Percentiles rank a stretch among this genome's conserved stretches.
These are phyloP conservation scores for Polyporus tsugae DNA, from an alignment of 1,284 basidiomycete genomes.

Conservation along the genomic window DNA sequence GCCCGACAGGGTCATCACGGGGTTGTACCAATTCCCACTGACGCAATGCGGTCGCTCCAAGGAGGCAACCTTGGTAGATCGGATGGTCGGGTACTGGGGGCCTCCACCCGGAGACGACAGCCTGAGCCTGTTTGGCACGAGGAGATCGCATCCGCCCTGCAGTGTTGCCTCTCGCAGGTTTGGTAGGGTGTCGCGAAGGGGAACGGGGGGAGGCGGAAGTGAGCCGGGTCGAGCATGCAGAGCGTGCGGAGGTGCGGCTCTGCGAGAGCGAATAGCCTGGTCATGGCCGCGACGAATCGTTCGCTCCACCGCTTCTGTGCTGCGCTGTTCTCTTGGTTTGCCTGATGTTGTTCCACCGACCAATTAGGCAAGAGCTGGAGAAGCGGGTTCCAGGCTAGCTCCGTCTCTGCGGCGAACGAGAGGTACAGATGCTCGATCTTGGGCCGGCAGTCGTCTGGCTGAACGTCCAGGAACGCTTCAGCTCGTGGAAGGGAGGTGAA, in stretches of 20 bases:
- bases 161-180: not conserved
- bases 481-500: not conserved
- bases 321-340: not conserved
- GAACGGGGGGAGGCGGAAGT: not conserved
- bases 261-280: not conserved
- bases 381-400: not conserved
- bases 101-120: not conserved
- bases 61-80: not conserved
- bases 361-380: not conserved
- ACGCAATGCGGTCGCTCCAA: conserved; percentile 19
- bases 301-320: not conserved
- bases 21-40: not conserved
- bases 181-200: not conserved
- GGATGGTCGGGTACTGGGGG: not conserved
- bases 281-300: not conserved
- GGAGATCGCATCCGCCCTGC: not conserved
- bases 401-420: not conserved
- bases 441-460: not conserved
- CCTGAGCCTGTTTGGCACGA: not conserved
- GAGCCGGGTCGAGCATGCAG: not conserved
- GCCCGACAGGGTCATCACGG: not conserved
- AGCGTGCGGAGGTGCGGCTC: not conserved
- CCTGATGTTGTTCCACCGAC: not conserved
- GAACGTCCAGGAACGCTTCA: not conserved
- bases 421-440: not conserved